Base-by-base conservation (phyloP, 768 basidiomycete species). In the Austroboletus festivus region DNA sequence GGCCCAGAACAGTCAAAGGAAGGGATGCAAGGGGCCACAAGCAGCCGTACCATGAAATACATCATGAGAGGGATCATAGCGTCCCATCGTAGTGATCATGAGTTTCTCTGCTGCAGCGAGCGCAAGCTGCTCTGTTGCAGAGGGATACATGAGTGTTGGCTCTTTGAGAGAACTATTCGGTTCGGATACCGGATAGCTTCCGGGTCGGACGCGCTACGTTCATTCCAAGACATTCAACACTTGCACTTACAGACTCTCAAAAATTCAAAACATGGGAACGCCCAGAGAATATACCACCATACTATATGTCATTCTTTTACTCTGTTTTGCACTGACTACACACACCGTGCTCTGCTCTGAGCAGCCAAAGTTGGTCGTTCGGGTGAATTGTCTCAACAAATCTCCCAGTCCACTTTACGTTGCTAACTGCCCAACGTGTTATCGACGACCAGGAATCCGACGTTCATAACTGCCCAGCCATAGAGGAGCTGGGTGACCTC, bases 51-150 rank as follows among this genome's bases (percentile, higher is more conserved):
- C 88, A 60, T 92, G 89, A 52, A 79, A 83, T 44, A 74, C 77
- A 64, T 92, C 89, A 60, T 91, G 89, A 24, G 87, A 89, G 5
- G 87, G 81, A 60, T 89, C 89, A 59, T 88, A 89, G 53, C 79
- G 72, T 3, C 80, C 76, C 89, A 90, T 90, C 1, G 79, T 79
- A 39, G 83, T 73, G 38, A 74, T 56, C 87, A 89, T 89, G 40
- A 88, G 73, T 53, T 75, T 73, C 60, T 89, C 84, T 1, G 85
- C 85, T 12, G 72, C 79, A 3, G 71, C 60, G 34, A 90, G 68
- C 16, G 78, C 68, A 6, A 67, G 69, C 41, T 75, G 71, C 61
- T 87, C 84, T 41, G 74, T 69, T 16, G 57, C 37, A 15, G 71
- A 76, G n/a, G 80, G 81, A 61, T 83, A 84, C 48, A 22, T 51